Conservation (phyloP, 352 stramenopile genomes). For the Pythium scleroteichum region DNA sequence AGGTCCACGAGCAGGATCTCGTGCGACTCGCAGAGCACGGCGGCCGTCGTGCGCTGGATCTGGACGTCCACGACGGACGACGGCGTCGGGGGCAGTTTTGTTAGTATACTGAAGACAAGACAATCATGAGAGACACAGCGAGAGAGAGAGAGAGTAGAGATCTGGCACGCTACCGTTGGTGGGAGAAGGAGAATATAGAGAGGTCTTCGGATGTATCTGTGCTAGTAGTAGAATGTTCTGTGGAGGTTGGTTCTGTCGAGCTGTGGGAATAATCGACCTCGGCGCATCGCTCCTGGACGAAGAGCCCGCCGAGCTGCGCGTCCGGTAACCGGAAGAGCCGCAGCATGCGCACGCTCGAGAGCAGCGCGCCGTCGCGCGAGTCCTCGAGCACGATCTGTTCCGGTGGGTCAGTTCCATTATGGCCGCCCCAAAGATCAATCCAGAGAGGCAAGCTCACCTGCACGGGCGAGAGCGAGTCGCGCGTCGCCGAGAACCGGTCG, state of each 20-base stretch:
- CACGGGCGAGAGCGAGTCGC: constrained; percentile 72
- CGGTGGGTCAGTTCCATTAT: neutral
- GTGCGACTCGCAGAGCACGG: constrained; percentile 65
- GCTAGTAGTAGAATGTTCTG: neutral
- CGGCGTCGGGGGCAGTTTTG: constrained; percentile 50
- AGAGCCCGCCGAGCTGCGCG: constrained; percentile 35
- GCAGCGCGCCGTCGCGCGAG: constrained; percentile 38
- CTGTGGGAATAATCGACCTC: constrained; percentile 33
- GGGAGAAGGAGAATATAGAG: constrained; percentile 46
- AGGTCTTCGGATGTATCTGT: constrained; percentile 42
- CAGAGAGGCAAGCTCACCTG: constrained; percentile 91
- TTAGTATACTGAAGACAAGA: constrained; percentile 39
- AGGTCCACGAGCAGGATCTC: constrained; percentile 74
- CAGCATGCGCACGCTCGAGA: constrained; percentile 61
- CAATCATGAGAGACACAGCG: neutral
- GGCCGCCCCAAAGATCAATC: constrained; percentile 62
- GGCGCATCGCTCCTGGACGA: constrained; percentile 51
- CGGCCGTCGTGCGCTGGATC: constrained; percentile 51
- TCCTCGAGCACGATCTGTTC: constrained; percentile 51
- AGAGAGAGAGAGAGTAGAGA: no score
- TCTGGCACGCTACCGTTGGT: constrained; percentile 60
- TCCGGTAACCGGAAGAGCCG: constrained; percentile 46
- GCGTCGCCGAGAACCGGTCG: constrained; percentile 41
- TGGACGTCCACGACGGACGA: constrained; percentile 73
- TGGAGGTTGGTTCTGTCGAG: constrained; percentile 32